Evolutionary conservation across 305 asterid genomes (phyloP).

Genomic region (Rubia tinctorum): DNA sequence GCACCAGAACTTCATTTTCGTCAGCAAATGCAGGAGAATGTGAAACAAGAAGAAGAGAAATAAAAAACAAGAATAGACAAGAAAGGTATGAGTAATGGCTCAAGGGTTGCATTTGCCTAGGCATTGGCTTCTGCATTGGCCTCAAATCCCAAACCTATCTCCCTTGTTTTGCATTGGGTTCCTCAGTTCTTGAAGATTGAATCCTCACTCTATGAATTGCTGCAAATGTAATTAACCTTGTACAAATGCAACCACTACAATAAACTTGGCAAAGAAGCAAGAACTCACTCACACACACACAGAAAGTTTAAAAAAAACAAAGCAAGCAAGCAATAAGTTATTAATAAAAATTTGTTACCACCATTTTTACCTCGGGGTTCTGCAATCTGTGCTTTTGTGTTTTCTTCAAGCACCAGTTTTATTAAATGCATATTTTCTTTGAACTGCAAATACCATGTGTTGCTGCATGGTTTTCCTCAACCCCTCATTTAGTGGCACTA

Average conservation of each 20-base stretch:
- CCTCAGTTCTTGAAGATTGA: conserved; percentile 9
- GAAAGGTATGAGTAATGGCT: conserved; percentile 24
- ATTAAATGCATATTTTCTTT: background rate
- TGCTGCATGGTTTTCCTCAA: conserved; percentile 75
- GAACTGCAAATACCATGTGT: conserved; percentile 53
- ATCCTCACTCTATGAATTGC: background rate
- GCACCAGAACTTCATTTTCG: conserved; percentile 38
- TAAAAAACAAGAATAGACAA: conserved; percentile 23
- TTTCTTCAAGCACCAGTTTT: conserved; percentile 17
- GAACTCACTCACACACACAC: conserved; percentile 24
- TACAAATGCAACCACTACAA: background rate
- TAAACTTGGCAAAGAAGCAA: conserved; percentile 32
- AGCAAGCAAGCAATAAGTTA: conserved; percentile 21
- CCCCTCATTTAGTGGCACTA: conserved; percentile 29
- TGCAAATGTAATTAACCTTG: conserved; percentile 23
- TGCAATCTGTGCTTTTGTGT: conserved; percentile 40
- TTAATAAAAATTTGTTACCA: conserved; percentile 23
- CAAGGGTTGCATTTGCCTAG: conserved; percentile 87
- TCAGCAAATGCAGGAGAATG: conserved; percentile 19
- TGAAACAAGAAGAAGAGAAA: conserved; percentile 12
- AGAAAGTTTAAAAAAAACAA: conserved; percentile 22
- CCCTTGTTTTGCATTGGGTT: conserved; percentile 56
- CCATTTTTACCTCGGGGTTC: conserved; percentile 74
- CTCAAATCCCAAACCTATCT: conserved; percentile 55
- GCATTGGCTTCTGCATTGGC: conserved; percentile 71